Conservation (phyloP, 371 early-diverging fungal species). For the Mortierella sp. region DNA sequence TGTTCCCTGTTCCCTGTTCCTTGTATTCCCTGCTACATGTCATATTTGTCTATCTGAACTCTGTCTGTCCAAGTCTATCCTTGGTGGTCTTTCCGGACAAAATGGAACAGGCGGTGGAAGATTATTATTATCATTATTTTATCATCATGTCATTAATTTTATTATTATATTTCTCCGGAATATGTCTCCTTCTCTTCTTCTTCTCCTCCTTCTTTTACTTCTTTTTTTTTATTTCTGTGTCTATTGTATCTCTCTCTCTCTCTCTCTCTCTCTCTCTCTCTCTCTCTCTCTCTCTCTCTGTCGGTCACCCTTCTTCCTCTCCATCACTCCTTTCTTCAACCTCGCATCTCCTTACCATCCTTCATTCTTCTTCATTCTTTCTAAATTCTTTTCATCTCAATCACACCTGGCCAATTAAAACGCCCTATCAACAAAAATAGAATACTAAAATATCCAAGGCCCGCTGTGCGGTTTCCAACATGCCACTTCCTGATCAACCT, state of each 20-base stretch:
- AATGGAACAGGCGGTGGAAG: background rate
- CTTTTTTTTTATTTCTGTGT: background rate
- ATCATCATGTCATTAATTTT: background rate
- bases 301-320: background rate
- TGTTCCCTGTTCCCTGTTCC: too few relatives aligned
- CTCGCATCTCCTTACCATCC: too few relatives aligned
- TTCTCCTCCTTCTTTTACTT: background rate
- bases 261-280: constrained; percentile 1
- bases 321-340: background rate
- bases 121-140: background rate
- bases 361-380: too few relatives aligned
- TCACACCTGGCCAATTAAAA: too few relatives aligned
- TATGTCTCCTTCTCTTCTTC: background rate
- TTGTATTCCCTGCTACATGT: too few relatives aligned
- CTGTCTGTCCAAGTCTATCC: too few relatives aligned
- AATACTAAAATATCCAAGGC: too few relatives aligned
- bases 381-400: too few relatives aligned
- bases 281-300: background rate
- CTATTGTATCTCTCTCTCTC: background rate
- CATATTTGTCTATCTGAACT: too few relatives aligned
- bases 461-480: background rate
- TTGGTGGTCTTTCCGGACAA: background rate
- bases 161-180: background rate
- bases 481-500: background rate
- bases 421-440: too few relatives aligned